Conservation (phyloP, 371 early-diverging fungal species). For the Mucor circinelloides region DNA sequence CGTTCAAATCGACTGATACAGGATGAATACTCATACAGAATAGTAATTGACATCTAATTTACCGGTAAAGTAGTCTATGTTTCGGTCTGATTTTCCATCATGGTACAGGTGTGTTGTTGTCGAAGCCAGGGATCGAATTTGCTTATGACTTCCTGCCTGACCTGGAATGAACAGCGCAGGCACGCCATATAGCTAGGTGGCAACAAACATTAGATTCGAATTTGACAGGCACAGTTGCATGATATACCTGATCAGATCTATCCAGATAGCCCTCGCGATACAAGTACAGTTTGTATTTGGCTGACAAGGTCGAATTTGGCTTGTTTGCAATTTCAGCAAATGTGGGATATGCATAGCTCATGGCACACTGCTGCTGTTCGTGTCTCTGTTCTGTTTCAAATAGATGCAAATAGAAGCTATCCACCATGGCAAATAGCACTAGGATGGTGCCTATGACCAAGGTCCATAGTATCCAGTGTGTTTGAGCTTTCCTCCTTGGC, state of each 20-base stretch:
- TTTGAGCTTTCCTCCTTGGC: background rate
- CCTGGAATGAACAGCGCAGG: slow-evolving; percentile 95
- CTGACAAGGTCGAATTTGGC: slow-evolving; percentile 54
- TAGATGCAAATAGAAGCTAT: slow-evolving; percentile 9
- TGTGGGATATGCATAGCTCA: slow-evolving; percentile 82
- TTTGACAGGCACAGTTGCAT: background rate
- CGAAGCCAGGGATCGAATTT: slow-evolving; percentile 82
- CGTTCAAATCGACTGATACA: slow-evolving; percentile 77
- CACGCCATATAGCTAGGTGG: slow-evolving; percentile 47
- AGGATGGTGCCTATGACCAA: background rate
- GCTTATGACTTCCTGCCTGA: slow-evolving; percentile 88
- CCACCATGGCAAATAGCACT: background rate
- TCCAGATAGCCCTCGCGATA: slow-evolving; percentile 72
- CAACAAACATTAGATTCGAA: background rate
- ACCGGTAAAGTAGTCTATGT: slow-evolving; percentile 85
- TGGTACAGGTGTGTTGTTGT: slow-evolving; percentile 60
- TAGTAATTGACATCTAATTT: slow-evolving; percentile 6
- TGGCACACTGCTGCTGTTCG: slow-evolving; percentile 70
- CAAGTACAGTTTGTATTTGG: slow-evolving; percentile 75
- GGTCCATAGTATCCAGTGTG: background rate
- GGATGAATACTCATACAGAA: background rate
- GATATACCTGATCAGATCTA: slow-evolving; percentile 21
- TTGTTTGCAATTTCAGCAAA: slow-evolving; percentile 54
- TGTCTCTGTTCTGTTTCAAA: slow-evolving; percentile 10
- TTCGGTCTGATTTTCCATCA: slow-evolving; percentile 15